A percentile compares a stretch with the other conserved stretches of the same genome.
Evolutionary conservation across 2,329 filamentous ascomycete species (phyloP).

Genomic region (Claviceps pazoutovae): DNA sequence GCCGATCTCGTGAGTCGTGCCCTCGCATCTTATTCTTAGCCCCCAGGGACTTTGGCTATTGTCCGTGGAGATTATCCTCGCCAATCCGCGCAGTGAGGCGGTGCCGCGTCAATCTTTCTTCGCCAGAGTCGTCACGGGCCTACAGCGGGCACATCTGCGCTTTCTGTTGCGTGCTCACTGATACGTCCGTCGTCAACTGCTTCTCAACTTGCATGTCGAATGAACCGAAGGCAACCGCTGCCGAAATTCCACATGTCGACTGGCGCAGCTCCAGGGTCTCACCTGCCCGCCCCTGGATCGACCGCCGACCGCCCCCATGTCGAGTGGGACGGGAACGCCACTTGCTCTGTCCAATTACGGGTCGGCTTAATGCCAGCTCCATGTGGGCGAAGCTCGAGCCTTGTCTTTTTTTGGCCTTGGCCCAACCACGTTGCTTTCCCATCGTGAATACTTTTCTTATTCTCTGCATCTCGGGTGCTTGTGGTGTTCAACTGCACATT

Average conservation of each 20-base stretch:
- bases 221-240: too few species aligned
- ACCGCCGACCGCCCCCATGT: background rate
- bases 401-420: background rate
- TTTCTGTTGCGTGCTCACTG: too few species aligned
- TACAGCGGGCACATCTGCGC: too few species aligned
- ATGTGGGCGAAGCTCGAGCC: background rate
- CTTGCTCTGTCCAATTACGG: background rate
- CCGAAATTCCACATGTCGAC: background rate
- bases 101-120: too few species aligned
- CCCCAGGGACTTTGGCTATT: background rate
- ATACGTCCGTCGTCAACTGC: too few species aligned
- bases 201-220: too few species aligned
- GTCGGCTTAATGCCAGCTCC: background rate
- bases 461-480: background rate
- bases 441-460: background rate
- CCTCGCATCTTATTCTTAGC: background rate
- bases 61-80: background rate
- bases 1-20: background rate
- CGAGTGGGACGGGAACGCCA: background rate
- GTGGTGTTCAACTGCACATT: background rate
- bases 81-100: background rate
- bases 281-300: background rate
- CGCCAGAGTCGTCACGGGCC: too few species aligned
- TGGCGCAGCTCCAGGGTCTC: background rate
- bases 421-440: background rate